These are phyloP conservation scores for Dioszegia hungarica DNA, from an alignment of 768 basidiomycete species.

Conservation along the genomic window DNA sequence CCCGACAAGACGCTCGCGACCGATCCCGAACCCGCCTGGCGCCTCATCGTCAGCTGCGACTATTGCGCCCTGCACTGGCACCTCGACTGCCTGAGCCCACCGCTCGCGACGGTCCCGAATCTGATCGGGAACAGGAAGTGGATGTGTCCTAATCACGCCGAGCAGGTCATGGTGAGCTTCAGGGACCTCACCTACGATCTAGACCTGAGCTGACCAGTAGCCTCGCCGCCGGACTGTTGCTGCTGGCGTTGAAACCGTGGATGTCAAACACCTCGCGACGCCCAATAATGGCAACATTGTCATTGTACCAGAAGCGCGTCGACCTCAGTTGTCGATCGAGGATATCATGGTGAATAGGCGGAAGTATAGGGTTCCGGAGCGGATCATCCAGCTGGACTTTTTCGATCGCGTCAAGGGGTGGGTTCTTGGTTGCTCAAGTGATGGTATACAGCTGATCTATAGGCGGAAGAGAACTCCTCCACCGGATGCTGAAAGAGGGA, in stretches of 20 bases:
- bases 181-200: neutral
- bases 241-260: slow-evolving; percentile 61
- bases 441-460: neutral
- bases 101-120: slow-evolving; percentile 75
- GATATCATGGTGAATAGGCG: slow-evolving; percentile 56
- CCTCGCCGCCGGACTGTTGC: slow-evolving; percentile 76
- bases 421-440: no score
- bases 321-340: slow-evolving; percentile 29
- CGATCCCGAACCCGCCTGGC: slow-evolving; percentile 37
- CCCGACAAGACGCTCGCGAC: slow-evolving; percentile 54
- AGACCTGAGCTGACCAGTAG: slow-evolving; percentile 50
- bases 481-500: neutral
- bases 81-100: slow-evolving; percentile 90
- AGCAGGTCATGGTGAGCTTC: slow-evolving; percentile 67
- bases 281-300: slow-evolving; percentile 91
- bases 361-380: slow-evolving; percentile 87
- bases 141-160: slow-evolving; percentile 99
- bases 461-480: neutral
- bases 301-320: slow-evolving; percentile 63
- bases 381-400: slow-evolving; percentile 86
- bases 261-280: slow-evolving; percentile 66
- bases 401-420: slow-evolving; percentile 63
- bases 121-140: slow-evolving; percentile 73
- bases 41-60: slow-evolving; percentile 82
- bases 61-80: slow-evolving; percentile 95